phyloP scores from a whole-genome alignment of 2,329 filamentous ascomycete genomes.

The Boeremia exigua region DNA sequence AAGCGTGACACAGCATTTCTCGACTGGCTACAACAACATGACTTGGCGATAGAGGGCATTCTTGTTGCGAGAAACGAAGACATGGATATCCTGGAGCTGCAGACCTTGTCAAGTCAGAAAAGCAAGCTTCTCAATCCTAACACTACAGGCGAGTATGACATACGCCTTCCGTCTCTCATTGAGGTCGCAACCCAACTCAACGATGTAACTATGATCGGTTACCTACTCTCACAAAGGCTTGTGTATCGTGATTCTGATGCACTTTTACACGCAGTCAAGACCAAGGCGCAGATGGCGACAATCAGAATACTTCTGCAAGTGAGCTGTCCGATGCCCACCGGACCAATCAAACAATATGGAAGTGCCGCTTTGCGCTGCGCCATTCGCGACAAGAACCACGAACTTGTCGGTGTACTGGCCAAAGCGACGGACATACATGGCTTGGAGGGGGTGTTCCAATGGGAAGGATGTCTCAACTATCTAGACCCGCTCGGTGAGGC shows the following conservation, averaged over 20 bases:
- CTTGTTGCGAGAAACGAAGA: neutral
- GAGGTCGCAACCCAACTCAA: too few species aligned
- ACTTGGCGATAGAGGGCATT: neutral
- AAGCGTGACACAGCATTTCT: neutral
- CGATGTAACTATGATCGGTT: too few species aligned
- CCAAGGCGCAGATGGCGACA: neutral
- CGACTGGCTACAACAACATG: neutral
- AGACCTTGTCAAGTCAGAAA: too few species aligned
- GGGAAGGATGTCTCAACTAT: neutral
- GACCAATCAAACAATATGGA: neutral
- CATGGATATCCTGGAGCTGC: neutral
- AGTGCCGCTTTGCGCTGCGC: constrained; percentile 2
- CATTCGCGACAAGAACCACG: constrained; percentile 3
- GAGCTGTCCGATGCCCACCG: neutral
- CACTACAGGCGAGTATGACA: too few species aligned
- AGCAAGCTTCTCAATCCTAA: too few species aligned
- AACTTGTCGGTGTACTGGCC: neutral
- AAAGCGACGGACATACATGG: neutral
- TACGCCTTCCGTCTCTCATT: too few species aligned
- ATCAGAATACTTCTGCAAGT: neutral
- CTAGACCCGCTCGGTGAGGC: constrained; percentile 8
- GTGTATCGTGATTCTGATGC: too few species aligned
- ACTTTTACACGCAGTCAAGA: neutral
- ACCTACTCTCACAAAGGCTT: too few species aligned
- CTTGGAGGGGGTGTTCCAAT: neutral